Evolutionary conservation across 2,329 filamentous ascomycete genomes (phyloP).

Genomic region (Phoma sp.): DNA sequence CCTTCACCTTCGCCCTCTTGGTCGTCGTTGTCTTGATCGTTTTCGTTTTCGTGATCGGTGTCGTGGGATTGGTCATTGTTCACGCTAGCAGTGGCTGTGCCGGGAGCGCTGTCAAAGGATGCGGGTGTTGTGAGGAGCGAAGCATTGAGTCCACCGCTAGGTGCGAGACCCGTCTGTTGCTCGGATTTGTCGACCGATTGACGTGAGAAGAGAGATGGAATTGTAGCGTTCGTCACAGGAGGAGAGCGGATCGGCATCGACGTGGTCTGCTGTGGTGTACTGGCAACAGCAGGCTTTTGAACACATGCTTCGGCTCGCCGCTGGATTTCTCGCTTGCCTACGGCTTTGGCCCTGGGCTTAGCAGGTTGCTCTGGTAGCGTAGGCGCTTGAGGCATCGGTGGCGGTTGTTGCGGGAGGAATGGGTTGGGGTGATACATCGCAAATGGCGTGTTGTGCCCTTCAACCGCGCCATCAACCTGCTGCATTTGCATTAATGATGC

Average conservation of each 20-base stretch:
- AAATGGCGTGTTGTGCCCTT: constrained; percentile 30
- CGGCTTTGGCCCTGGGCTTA: constrained; percentile 60
- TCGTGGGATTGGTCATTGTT: constrained; percentile 40
- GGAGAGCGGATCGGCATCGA: constrained; percentile 47
- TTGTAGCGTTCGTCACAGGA: constrained; percentile 22
- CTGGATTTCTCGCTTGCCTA: constrained; percentile 66
- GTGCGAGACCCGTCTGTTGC: constrained; percentile 1
- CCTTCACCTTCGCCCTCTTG: constrained; percentile 49
- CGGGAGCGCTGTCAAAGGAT: constrained; percentile 42
- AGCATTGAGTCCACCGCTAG: constrained; percentile 9
- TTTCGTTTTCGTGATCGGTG: constrained; percentile 17
- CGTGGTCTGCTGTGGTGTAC: constrained; percentile 38
- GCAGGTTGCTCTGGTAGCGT: constrained; percentile 30
- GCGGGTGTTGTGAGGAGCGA: constrained; percentile 27
- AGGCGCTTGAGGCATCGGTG: constrained; percentile 20
- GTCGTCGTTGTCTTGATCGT: constrained; percentile 33
- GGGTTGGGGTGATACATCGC: constrained; percentile 37
- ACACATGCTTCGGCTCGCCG: constrained; percentile 66
- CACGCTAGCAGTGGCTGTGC: constrained; percentile 53
- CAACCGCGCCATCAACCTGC: constrained; percentile 40
- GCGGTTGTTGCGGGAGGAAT: constrained; percentile 24
- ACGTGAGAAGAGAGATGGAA: constrained; percentile 25
- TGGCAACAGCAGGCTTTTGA: constrained; percentile 44
- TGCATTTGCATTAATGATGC: constrained; percentile 45
- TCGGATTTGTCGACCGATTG: constrained; percentile 31